Evolutionary conservation across 1,284 basidiomycete species (phyloP).

Genomic region (Irpex lacteus): DNA sequence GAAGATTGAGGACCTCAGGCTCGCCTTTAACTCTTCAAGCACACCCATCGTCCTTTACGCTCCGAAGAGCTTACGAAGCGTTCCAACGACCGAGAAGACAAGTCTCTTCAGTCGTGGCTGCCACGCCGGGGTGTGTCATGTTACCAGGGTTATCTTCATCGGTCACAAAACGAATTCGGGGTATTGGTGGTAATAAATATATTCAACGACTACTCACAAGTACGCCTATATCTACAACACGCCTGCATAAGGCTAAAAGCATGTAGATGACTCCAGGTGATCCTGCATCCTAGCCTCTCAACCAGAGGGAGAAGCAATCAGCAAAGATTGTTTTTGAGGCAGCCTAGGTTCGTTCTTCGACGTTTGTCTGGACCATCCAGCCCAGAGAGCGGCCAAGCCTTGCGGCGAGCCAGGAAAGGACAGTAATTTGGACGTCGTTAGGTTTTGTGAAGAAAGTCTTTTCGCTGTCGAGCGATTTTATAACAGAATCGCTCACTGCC

Average conservation of each 20-base stretch:
- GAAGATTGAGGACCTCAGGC: conserved; percentile 55
- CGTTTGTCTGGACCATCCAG: conserved; percentile 86
- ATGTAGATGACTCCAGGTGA: conserved; percentile 81
- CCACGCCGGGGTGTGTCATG: conserved; percentile 58
- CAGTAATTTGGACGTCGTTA: conserved; percentile 76
- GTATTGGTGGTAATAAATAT: conserved; percentile 15
- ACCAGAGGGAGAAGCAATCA: conserved; percentile 84
- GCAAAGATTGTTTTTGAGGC: conserved; percentile 88
- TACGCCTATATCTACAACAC: conserved; percentile 2
- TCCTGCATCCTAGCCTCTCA: conserved; percentile 84
- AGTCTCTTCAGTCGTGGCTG: neutral
- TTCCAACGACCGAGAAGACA: neutral
- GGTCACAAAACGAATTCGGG: conserved; percentile 27
- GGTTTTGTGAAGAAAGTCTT: conserved; percentile 13
- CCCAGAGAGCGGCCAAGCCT: conserved; percentile 41
- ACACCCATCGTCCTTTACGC: conserved; percentile 42
- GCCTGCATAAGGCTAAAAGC: conserved; percentile 12
- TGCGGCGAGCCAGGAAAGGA: conserved; percentile 50
- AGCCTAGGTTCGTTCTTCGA: conserved; percentile 58
- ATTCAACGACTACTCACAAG: conserved; percentile 8
- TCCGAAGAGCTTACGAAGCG: neutral
- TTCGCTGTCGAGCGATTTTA: conserved; percentile 15
- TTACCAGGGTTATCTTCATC: conserved; percentile 86
- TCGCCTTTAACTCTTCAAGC: conserved; percentile 81
- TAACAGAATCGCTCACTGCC: conserved; percentile 15